These are phyloP conservation scores for Golubevia pallescens DNA, from an alignment of 1,284 basidiomycete species.

Conservation along the genomic window DNA sequence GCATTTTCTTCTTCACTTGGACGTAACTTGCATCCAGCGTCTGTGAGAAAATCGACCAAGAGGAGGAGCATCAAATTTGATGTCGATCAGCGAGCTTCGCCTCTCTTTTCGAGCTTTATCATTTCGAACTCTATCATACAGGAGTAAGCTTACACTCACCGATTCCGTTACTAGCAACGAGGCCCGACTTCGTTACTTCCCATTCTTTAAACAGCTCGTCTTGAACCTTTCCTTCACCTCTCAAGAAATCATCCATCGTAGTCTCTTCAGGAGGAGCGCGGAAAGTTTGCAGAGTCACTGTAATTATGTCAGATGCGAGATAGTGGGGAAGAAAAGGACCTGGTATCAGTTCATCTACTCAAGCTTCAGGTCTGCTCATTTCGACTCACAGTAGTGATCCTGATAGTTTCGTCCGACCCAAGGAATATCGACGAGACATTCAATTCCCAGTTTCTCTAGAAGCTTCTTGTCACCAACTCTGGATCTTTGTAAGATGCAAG, in stretches of 20 bases:
- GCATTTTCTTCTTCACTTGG: conserved; percentile 74
- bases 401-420: conserved; percentile 76
- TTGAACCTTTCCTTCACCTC: conserved; percentile 70
- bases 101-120: too few relatives aligned
- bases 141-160: too few relatives aligned
- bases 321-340: too few relatives aligned
- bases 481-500: conserved; percentile 72
- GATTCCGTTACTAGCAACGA: conserved; percentile 74
- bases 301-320: conserved; percentile 68
- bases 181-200: conserved; percentile 74
- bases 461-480: conserved; percentile 72
- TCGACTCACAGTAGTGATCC: conserved; percentile 70
- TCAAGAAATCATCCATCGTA: conserved; percentile 74
- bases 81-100: too few relatives aligned
- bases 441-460: conserved; percentile 65
- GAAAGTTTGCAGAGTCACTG: conserved; percentile 68
- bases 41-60: too few relatives aligned
- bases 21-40: conserved; percentile 76
- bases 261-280: conserved; percentile 73
- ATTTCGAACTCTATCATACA: too few relatives aligned
- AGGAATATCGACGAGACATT: conserved; percentile 68
- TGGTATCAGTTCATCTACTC: not conserved
- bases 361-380: not conserved
- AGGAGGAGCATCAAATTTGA: too few relatives aligned
- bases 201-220: conserved; percentile 72